A percentile compares a stretch with the other conserved stretches of the same genome.
phyloP scores from a whole-genome alignment of 2,329 filamentous ascomycete genomes.

The Apiospora saccharicola region DNA sequence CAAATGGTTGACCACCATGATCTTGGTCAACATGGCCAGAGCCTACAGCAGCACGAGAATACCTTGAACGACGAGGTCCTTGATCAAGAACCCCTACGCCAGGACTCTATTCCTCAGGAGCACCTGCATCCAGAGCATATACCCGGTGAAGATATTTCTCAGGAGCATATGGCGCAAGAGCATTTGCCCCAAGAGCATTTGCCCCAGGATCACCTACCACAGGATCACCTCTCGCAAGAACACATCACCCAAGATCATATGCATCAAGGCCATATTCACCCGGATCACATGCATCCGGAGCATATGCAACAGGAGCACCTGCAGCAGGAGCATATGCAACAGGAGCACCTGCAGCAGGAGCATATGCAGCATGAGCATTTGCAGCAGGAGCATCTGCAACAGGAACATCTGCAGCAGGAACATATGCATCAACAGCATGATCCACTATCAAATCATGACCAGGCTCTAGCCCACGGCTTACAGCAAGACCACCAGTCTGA shows the following conservation, averaged over 20 bases:
- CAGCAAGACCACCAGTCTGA: slow-evolving; percentile 40
- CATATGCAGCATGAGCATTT: slow-evolving; percentile 25
- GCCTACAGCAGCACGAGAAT: slow-evolving; percentile 32
- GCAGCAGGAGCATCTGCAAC: slow-evolving; percentile 34
- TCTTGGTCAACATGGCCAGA: slow-evolving; percentile 28
- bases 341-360: slow-evolving; percentile 35
- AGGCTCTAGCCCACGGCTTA: slow-evolving; percentile 51
- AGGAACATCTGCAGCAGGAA: slow-evolving; percentile 33
- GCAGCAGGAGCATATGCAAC: slow-evolving; percentile 26
- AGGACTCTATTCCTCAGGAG: slow-evolving; percentile 25
- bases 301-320: slow-evolving; percentile 24
- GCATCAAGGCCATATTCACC: slow-evolving; percentile 23
- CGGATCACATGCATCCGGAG: slow-evolving; percentile 19
- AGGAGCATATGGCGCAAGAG: slow-evolving; percentile 27
- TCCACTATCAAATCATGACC: slow-evolving; percentile 31
- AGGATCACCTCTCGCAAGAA: slow-evolving; percentile 11
- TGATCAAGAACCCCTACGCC: slow-evolving; percentile 23
- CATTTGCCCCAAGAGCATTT: slow-evolving; percentile 21
- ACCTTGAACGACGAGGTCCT: slow-evolving; percentile 30
- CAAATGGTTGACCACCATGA: slow-evolving; percentile 46
- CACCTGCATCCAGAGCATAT: slow-evolving; percentile 24
- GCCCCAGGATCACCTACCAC: slow-evolving; percentile 17
- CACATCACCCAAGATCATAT: slow-evolving; percentile 11
- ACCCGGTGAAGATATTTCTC: slow-evolving; percentile 19
- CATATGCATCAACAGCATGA: slow-evolving; percentile 34